Base-by-base conservation (phyloP, 768 basidiomycete genomes). In the Dioszegia crocea region DNA sequence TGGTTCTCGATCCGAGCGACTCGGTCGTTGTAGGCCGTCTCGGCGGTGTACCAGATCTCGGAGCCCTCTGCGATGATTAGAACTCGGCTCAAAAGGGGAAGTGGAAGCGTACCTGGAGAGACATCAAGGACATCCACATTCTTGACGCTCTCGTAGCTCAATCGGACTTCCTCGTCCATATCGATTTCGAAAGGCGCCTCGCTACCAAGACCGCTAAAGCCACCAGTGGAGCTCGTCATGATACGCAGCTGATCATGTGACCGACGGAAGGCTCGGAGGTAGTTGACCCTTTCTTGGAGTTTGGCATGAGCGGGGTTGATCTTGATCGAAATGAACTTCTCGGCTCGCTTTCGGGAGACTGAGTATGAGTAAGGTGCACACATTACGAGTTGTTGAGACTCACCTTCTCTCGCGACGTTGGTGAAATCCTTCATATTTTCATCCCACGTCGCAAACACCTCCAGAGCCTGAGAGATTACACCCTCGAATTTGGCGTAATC, bases 1-100 rank as follows among this genome's bases (percentile, higher is more conserved):
- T 97, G 94, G 78, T 97, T 97, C 80, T 99, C 96, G 19, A 99
- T 94, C 12, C 94, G 82, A 1, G 96, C 88, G 24, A 98, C 93
- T 21, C 93, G 87, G 77, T 98, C 94, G 67, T 97, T 98, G 76
- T 99, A 99, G 4, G 92, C 91, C 56, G 90, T 91, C 78, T 98
- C 96, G 1, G 93, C 93, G 0, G 91, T 85, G 29, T 94, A 87
- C 94, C 93, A 98, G 51, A 97, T 94, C 76, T 97, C 91, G 16
- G 90, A 92, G 2, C 96, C 94, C 81, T 94, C 93, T 91, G 68
- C 31, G 27, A 41, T 47, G 8, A 23, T 57, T 11, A 59, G 61
- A 33, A 33, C 6, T 33, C n/a, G n/a, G n/a, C 33, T 50, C 40
- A 38, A 8, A 14, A 16, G n/a, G 8, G 17, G 30, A 21, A 11